phyloP scores from a whole-genome alignment of 2,329 filamentous ascomycete species.

The Aspergillus sp. region DNA sequence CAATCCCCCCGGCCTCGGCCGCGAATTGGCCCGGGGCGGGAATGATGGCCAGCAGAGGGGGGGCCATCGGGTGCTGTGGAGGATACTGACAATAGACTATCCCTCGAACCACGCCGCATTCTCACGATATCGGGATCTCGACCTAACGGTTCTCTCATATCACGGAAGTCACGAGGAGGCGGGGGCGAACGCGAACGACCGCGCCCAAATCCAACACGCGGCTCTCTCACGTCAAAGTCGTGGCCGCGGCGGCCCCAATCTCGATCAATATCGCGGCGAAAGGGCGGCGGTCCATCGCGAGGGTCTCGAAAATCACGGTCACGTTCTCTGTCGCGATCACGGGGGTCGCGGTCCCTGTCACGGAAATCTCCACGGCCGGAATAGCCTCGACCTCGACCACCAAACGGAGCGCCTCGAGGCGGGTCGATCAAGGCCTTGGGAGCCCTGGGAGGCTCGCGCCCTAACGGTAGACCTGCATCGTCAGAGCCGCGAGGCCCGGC shows the following conservation, averaged over 20 bases:
- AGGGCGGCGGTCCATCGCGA: conserved; percentile 39
- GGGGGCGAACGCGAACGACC: conserved; percentile 47
- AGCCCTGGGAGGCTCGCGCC: conserved; percentile 74
- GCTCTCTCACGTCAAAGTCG: conserved; percentile 46
- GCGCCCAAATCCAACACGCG: conserved; percentile 45
- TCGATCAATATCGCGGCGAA: conserved; percentile 43
- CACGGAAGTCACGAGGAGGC: conserved; percentile 40
- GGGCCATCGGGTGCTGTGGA: conserved; percentile 38
- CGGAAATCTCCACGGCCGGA: conserved; percentile 33
- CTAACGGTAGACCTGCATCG: conserved; percentile 56
- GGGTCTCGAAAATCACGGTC: conserved; percentile 43
- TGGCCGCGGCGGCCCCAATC: conserved; percentile 49
- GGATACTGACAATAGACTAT: conserved; percentile 41
- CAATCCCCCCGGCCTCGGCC: conserved; percentile 46
- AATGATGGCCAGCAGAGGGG: conserved; percentile 31
- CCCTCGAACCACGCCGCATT: conserved; percentile 45
- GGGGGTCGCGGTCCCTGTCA: conserved; percentile 63
- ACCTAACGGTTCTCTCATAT: conserved; percentile 34
- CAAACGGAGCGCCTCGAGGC: conserved; percentile 53
- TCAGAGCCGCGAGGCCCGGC: conserved; percentile 54
- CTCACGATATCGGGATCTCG: conserved; percentile 42
- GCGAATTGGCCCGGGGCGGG: conserved; percentile 40
- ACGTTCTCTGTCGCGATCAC: conserved; percentile 47
- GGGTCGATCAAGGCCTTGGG: conserved; percentile 76
- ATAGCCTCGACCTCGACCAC: conserved; percentile 47